phyloP scores from a whole-genome alignment of 768 basidiomycete genomes.

The Tylopilus subfusipes region DNA sequence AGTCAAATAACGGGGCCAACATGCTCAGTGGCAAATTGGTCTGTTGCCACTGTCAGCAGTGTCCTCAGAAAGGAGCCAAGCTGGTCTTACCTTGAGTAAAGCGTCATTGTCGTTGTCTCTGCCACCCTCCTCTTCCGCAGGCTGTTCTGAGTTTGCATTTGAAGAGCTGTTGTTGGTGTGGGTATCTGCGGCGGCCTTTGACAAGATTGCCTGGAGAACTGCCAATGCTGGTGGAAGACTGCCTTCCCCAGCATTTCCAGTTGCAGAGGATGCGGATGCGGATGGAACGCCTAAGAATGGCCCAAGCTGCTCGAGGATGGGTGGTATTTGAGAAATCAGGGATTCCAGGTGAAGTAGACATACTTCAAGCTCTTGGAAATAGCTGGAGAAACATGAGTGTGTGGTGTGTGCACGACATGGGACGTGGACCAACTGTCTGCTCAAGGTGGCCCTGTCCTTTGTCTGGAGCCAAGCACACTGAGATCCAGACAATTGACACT shows the following conservation, averaged over 20 bases:
- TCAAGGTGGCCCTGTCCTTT: constrained; percentile 85
- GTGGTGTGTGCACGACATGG: constrained; percentile 4
- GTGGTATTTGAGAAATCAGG: constrained; percentile 78
- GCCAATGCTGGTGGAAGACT: constrained; percentile 25
- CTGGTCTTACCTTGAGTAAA: too few relatives aligned
- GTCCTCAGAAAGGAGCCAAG: too few relatives aligned
- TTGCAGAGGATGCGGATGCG: constrained; percentile 28
- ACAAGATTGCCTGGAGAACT: constrained; percentile 36
- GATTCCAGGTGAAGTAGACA: constrained; percentile 85
- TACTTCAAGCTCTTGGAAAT: constrained; percentile 91
- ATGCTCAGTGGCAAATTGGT: too few relatives aligned
- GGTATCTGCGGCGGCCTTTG: constrained; percentile 36
- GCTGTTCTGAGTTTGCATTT: too few relatives aligned
- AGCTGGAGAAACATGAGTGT: constrained; percentile 43
- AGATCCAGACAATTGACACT: constrained; percentile 69
- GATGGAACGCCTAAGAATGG: constrained; percentile 46
- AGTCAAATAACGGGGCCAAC: too few relatives aligned
- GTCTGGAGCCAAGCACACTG: constrained; percentile 89
- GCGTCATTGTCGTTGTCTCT: too few relatives aligned
- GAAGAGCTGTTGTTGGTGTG: constrained; percentile 33
- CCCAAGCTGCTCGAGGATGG: constrained; percentile 70
- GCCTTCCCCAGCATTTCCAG: constrained; percentile 12
- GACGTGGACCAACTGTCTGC: constrained; percentile 67
- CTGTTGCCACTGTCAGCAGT: too few relatives aligned
- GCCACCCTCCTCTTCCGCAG: too few relatives aligned